phyloP scores from a whole-genome alignment of 73 alveolate species.

The Stentor roeselii region DNA sequence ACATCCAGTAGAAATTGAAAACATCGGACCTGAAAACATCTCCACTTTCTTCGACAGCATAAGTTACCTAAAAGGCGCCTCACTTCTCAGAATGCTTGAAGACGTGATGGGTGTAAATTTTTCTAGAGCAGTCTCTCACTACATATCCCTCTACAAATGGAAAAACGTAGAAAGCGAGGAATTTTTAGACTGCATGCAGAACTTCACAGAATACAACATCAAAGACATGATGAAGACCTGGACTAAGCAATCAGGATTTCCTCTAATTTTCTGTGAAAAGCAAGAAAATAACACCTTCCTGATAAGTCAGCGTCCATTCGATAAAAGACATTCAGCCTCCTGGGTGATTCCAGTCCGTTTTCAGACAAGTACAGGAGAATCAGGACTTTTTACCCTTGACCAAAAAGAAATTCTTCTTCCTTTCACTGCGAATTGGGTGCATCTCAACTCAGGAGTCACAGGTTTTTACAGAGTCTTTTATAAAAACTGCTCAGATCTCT shows the following conservation, averaged over 20 bases:
- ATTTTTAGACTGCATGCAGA: constrained; percentile 56
- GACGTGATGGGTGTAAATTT: constrained; percentile 80
- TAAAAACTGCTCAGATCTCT: background rate
- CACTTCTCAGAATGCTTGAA: constrained; percentile 84
- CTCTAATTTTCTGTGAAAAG: background rate
- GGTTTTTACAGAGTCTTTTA: constrained; percentile 5
- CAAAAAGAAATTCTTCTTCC: background rate
- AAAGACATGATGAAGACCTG: background rate
- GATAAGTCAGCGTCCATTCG: background rate
- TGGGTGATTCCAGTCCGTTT: background rate
- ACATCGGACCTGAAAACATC: constrained; percentile 73
- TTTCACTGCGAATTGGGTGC: background rate
- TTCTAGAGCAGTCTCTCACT: constrained; percentile 72
- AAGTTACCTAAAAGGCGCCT: constrained; percentile 96
- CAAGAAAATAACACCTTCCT: background rate
- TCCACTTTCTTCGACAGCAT: constrained; percentile 93
- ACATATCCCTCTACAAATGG: constrained; percentile 83
- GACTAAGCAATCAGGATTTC: background rate
- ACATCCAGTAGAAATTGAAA: constrained; percentile 87
- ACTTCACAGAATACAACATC: background rate
- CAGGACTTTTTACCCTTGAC: background rate
- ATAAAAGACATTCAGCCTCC: background rate
- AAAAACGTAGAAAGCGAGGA: constrained; percentile 71
- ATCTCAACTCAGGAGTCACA: background rate
- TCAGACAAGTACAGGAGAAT: background rate